Base-by-base conservation (phyloP, 1,139 yeast genomes). In the Geotrichum australiense region DNA sequence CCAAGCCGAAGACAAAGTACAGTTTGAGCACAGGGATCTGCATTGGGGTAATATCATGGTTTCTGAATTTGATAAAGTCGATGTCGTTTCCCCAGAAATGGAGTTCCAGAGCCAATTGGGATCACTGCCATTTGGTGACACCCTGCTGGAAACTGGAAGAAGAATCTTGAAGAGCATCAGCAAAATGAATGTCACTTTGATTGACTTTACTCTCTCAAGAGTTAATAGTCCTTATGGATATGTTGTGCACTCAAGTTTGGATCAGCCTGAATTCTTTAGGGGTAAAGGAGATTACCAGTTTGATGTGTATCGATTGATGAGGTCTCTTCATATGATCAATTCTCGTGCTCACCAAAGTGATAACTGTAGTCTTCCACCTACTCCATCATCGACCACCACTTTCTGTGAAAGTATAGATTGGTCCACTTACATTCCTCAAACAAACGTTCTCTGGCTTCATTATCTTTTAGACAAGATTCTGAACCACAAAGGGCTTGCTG, bases 1-100 rank as follows among this genome's bases (percentile, higher is more conserved):
- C 19, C 59, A 58, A 5, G 79, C 75, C 1, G 86, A 80, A 55
- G 57, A 62, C 12, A 55, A 60, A 34, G 62, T 64, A 47, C 65
- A 70, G 48, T 79, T 79, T 59, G 86, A 80, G 58, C 87, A 80
- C 53, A 66, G 87, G 23, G 82, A 79, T 56, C 60, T 80, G 48
- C 80, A 76, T 49, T 68, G 80, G 69, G 78, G 78, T 12, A 80
- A 79, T 53, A 63, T 80, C 41, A 63, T 59, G 43, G 61, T 64
- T 34, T 26, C 29, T 11, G 29, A 26, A 26, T n/a, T 11, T 7
- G 23, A 33, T 37, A 26, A 26, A 11, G 6, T 5, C 12, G 12
- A 26, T 5, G 5, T 11, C n/a, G 29, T 15, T 26, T n/a, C 11
- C n/a, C 12, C 29, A 11, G 29, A 26, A 26, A n/a, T n/a, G n/a